These are phyloP conservation scores for Fusarium austroafricanum DNA, from an alignment of 2,329 filamentous ascomycete genomes.

Conservation along the genomic window DNA sequence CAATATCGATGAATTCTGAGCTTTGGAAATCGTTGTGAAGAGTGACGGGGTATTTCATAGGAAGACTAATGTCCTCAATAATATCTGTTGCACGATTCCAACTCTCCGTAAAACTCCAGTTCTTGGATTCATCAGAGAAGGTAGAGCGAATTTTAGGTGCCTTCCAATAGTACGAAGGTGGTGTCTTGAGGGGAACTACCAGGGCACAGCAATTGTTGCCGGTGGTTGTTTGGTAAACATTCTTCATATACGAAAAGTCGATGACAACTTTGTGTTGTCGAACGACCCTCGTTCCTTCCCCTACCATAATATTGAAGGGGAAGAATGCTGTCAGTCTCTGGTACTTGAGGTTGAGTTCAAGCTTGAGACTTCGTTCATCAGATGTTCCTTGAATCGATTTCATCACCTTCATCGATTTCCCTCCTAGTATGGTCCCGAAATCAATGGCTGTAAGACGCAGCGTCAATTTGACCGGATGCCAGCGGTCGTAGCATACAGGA, in stretches of 20 bases:
- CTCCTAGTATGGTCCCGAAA: slow-evolving; percentile 70
- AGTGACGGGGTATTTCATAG: slow-evolving; percentile 52
- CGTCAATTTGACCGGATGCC: slow-evolving; percentile 52
- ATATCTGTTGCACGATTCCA: slow-evolving; percentile 65
- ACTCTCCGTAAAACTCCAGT: slow-evolving; percentile 56
- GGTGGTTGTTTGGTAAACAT: slow-evolving; percentile 51
- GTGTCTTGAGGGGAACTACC: slow-evolving; percentile 60
- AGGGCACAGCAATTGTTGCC: slow-evolving; percentile 53
- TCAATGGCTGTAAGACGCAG: slow-evolving; percentile 62
- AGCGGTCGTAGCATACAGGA: slow-evolving; percentile 30
- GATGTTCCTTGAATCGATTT: slow-evolving; percentile 47
- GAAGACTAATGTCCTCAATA: slow-evolving; percentile 49
- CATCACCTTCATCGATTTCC: slow-evolving; percentile 70
- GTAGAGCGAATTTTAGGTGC: slow-evolving; percentile 48
- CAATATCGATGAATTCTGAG: slow-evolving; percentile 60
- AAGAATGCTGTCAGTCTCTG: slow-evolving; percentile 51
- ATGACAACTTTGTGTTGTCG: slow-evolving; percentile 57
- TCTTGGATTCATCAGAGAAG: slow-evolving; percentile 46
- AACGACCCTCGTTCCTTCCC: slow-evolving; percentile 10
- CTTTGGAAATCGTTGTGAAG: slow-evolving; percentile 53
- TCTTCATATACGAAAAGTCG: slow-evolving; percentile 59
- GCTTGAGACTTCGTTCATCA: slow-evolving; percentile 32
- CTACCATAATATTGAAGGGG: slow-evolving; percentile 33
- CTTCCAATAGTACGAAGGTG: slow-evolving; percentile 62
- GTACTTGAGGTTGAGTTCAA: slow-evolving; percentile 49